These are phyloP conservation scores for Geotrichum phurueaensis DNA, from an alignment of 1,139 yeast genomes.

Conservation along the genomic window DNA sequence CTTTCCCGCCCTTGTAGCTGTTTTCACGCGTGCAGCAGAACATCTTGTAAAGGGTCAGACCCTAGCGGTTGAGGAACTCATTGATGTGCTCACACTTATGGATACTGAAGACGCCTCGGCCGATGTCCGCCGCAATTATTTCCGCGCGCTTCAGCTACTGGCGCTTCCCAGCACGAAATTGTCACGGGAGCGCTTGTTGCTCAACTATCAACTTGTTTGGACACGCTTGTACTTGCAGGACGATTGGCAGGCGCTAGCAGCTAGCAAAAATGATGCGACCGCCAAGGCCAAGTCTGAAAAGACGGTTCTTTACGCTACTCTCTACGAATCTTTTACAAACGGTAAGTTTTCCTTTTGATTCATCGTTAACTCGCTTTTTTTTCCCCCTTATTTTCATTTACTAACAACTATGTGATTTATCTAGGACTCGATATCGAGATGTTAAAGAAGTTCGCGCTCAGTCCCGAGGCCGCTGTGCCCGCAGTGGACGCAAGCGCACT, in stretches of 20 bases:
- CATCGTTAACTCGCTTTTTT: background rate
- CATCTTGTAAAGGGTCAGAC: conserved; percentile 40
- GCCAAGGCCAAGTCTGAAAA: conserved; percentile 40
- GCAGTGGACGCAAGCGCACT: background rate
- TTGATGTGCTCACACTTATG: conserved; percentile 53
- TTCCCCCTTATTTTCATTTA: background rate
- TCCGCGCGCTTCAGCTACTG: conserved; percentile 41
- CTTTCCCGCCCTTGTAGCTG: conserved; percentile 17
- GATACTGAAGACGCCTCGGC: conserved; percentile 31
- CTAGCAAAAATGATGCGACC: conserved; percentile 42
- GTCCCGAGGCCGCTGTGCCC: conserved; percentile 2
- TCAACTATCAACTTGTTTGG: conserved; percentile 49
- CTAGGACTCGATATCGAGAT: conserved; percentile 8
- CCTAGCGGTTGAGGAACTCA: conserved; percentile 44
- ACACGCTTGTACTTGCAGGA: conserved; percentile 56
- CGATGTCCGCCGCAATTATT: conserved; percentile 36
- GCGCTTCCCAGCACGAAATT: conserved; percentile 30
- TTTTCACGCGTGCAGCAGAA: conserved; percentile 34
- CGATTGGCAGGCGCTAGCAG: conserved; percentile 41
- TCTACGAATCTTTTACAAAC: conserved; percentile 2
- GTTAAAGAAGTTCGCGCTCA: conserved; percentile 4
- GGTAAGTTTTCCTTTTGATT: background rate
- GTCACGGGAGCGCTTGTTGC: conserved; percentile 28
- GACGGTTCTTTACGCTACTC: conserved; percentile 40
- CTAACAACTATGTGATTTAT: background rate